Percentiles rank a stretch among this genome's conserved stretches.
Conservation (phyloP, 371 early-diverging fungal species). For the Phascolomyces articulosus region DNA sequence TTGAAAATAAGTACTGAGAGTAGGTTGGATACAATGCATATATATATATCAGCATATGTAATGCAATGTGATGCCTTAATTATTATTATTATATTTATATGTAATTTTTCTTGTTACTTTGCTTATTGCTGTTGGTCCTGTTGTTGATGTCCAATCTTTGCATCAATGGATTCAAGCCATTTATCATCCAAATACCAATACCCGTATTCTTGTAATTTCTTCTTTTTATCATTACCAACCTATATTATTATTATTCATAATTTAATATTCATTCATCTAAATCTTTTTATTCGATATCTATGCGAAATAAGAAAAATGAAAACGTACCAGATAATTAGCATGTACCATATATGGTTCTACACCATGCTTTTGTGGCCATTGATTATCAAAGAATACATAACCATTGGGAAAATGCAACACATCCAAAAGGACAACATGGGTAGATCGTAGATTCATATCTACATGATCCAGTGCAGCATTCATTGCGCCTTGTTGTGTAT, state of each 20-base stretch:
- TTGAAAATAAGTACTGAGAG: too few relatives aligned
- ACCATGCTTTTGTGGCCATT: slow-evolving; percentile 21
- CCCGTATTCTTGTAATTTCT: slow-evolving; percentile 19
- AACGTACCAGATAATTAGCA: slow-evolving; percentile 28
- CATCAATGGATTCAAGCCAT: slow-evolving; percentile 22
- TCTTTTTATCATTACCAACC: slow-evolving; percentile 54
- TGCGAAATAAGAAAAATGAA: neutral
- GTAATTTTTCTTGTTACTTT: neutral
- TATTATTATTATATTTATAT: too few relatives aligned
- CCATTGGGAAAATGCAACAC: slow-evolving; percentile 34
- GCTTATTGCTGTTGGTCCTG: neutral
- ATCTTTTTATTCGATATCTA: too few relatives aligned
- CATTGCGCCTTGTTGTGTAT: slow-evolving; percentile 37
- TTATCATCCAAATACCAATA: slow-evolving; percentile 35
- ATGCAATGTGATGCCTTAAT: too few relatives aligned
- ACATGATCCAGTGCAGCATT: slow-evolving; percentile 27
- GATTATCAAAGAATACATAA: slow-evolving; percentile 25
- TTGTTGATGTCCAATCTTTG: neutral
- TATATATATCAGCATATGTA: too few relatives aligned
- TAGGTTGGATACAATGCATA: too few relatives aligned
- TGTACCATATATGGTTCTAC: slow-evolving; percentile 35
- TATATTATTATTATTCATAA: too few relatives aligned
- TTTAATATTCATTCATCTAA: too few relatives aligned
- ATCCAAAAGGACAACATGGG: slow-evolving; percentile 28
- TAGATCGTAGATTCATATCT: slow-evolving; percentile 25